These are phyloP conservation scores for Syzygium grande DNA, from an alignment of 345 rosid genomes.

Conservation along the genomic window DNA sequence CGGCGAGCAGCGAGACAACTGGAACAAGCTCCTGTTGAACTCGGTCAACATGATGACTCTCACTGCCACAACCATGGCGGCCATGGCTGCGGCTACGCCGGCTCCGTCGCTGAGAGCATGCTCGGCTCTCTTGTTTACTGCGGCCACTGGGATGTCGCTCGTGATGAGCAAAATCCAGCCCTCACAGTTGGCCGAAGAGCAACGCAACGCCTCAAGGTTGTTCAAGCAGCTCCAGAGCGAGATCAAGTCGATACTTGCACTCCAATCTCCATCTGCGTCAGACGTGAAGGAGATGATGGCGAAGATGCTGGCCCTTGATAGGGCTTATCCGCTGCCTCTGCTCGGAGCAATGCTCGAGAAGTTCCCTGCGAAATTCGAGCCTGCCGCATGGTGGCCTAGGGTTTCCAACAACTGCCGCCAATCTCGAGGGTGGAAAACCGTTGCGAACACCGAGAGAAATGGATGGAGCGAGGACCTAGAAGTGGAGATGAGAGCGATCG, in stretches of 20 bases:
- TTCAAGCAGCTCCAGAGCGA: slow-evolving; percentile 1
- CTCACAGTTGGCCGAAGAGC: not conserved
- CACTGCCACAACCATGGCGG: slow-evolving; percentile 26
- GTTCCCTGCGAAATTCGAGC: not conserved
- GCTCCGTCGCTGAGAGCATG: not conserved
- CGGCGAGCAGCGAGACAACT: slow-evolving; percentile 52
- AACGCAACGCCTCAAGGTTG: not conserved
- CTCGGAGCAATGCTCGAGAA: not conserved
- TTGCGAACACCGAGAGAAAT: not conserved
- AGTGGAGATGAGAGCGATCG: slow-evolving; percentile 29
- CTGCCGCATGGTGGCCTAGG: slow-evolving; percentile 31
- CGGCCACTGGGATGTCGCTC: slow-evolving; percentile 4
- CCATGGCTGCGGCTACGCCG: not conserved
- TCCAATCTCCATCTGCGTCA: not conserved
- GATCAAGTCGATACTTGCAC: not conserved
- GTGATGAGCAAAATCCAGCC: slow-evolving; percentile 11
- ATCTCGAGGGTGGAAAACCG: not conserved
- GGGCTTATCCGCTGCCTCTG: slow-evolving; percentile 29
- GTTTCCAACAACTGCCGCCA: not conserved
- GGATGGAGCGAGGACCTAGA: slow-evolving; percentile 5
- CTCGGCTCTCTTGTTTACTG: slow-evolving; percentile 1
- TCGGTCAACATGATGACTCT: slow-evolving; percentile 65
- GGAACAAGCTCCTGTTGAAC: slow-evolving; percentile 54
- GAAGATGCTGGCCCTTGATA: slow-evolving; percentile 30
- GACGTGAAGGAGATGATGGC: slow-evolving; percentile 13